A percentile compares a stretch with the other conserved stretches of the same genome.
Evolutionary conservation across 306 rosid genomes (phyloP).

Genomic region (Cicer yamashitae): DNA sequence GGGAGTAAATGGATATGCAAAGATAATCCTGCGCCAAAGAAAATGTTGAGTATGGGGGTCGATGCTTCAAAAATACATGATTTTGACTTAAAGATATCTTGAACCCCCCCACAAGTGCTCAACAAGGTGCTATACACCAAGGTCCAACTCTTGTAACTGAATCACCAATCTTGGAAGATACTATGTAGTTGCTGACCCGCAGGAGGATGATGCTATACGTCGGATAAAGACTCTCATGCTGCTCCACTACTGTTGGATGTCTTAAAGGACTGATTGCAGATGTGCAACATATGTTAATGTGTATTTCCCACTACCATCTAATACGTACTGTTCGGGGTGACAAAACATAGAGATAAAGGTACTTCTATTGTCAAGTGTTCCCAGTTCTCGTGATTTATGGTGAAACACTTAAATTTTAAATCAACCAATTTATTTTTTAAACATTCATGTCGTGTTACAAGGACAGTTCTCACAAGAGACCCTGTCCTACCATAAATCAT

Average conservation of each 20-base stretch:
- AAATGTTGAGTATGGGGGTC: conserved; percentile 97
- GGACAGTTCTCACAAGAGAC: conserved; percentile 33
- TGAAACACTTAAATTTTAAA: conserved; percentile 16
- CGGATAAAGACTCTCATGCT: conserved; percentile 39
- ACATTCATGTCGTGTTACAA: background rate
- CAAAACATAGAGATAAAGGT: conserved; percentile 15
- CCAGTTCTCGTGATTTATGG: background rate
- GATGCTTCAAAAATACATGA: conserved; percentile 69
- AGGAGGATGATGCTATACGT: conserved; percentile 37
- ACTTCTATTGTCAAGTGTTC: conserved; percentile 2
- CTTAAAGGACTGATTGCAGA: conserved; percentile 42
- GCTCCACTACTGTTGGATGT: conserved; percentile 48
- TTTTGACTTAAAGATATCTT: conserved; percentile 64
- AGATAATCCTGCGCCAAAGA: conserved; percentile 99
- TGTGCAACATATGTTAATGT: conserved; percentile 33
- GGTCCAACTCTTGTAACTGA: conserved; percentile 51
- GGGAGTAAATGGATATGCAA: conserved; percentile 88
- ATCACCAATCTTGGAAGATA: conserved; percentile 41
- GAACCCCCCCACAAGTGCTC: conserved; percentile 79
- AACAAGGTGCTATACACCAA: conserved; percentile 56
- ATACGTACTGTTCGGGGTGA: conserved; percentile 14
- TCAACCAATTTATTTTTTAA: conserved; percentile 26
- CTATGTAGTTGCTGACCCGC: conserved; percentile 36
- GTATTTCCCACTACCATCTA: conserved; percentile 17
- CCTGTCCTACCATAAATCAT: conserved; percentile 11